phyloP scores from a whole-genome alignment of 306 rosid species.

The Lagenaria siceraria region DNA sequence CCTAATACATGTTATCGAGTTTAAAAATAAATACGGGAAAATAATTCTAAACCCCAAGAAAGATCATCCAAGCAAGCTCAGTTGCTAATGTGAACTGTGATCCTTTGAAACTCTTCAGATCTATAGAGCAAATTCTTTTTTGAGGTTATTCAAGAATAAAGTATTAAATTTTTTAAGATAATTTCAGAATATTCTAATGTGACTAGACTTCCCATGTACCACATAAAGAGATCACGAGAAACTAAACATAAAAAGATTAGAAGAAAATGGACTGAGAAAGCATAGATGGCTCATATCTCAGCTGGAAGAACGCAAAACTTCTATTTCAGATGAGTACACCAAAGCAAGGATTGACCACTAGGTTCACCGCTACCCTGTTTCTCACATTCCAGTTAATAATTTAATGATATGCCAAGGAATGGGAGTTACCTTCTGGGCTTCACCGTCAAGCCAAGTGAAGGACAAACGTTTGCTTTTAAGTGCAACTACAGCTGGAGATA shows the following conservation, averaged over 20 bases:
- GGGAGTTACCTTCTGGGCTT: slow-evolving; percentile 56
- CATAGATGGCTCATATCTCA: background rate
- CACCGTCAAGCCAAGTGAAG: slow-evolving; percentile 93
- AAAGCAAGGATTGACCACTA: background rate
- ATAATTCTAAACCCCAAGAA: background rate
- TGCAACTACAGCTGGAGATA: slow-evolving; percentile 47
- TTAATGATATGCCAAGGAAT: slow-evolving; percentile 5
- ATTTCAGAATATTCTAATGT: background rate
- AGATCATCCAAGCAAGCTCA: background rate
- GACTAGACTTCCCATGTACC: background rate
- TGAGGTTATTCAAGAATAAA: background rate
- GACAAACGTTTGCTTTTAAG: slow-evolving; percentile 51
- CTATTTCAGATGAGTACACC: background rate
- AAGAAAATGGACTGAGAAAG: background rate
- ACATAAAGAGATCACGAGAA: background rate
- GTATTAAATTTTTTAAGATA: background rate
- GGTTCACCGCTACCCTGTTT: background rate
- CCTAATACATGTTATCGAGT: too few relatives aligned
- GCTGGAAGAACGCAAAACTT: background rate
- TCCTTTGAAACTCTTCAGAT: background rate
- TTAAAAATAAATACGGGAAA: background rate
- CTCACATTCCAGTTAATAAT: background rate
- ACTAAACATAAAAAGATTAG: background rate
- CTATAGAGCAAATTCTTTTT: background rate
- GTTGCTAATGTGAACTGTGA: background rate